These are phyloP conservation scores for Oemleria cerasiformis DNA, from an alignment of 306 rosid genomes.

Conservation along the genomic window DNA sequence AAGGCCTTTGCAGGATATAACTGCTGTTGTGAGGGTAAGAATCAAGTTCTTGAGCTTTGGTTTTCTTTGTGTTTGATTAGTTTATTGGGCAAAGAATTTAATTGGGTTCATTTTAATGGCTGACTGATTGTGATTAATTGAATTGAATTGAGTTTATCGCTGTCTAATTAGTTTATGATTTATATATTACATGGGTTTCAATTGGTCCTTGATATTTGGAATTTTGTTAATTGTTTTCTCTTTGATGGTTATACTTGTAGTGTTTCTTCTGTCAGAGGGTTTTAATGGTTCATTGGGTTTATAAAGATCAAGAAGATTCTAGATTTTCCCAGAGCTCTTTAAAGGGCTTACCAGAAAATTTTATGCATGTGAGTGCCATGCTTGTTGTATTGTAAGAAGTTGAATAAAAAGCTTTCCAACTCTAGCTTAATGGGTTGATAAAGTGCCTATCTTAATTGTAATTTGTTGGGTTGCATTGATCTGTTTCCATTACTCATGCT, in stretches of 20 bases:
- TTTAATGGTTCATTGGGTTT: too few species aligned
- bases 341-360: background rate
- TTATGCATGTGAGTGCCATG: background rate
- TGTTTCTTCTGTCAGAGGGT: too few species aligned
- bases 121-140: background rate
- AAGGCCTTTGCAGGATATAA: slow-evolving; percentile 68
- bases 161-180: background rate
- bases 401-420: background rate
- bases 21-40: slow-evolving; percentile 51
- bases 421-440: too few species aligned
- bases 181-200: background rate
- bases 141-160: too few species aligned
- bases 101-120: background rate
- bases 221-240: background rate
- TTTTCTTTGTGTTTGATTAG: background rate
- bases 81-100: background rate
- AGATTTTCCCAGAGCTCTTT: background rate
- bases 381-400: background rate
- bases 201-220: background rate
- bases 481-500: too few species aligned
- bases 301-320: background rate
- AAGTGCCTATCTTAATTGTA: background rate
- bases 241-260: background rate
- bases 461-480: background rate
- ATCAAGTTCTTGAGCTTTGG: background rate